Base-by-base conservation (phyloP, 192 early-diverging fungal species). In the Coemansia sp. region DNA sequence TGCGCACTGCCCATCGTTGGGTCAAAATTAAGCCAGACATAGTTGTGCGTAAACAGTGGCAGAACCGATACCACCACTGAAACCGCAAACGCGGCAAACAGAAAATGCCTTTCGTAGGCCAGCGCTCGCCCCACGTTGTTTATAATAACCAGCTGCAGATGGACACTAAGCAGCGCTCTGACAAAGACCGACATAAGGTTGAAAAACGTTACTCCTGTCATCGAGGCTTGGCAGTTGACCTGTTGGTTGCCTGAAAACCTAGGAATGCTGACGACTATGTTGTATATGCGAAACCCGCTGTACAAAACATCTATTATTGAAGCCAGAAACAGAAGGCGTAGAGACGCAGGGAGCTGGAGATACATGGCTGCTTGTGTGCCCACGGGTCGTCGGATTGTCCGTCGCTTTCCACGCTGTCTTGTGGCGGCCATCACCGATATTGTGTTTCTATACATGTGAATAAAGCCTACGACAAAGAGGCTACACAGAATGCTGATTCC, bases 311-410 rank as follows among this genome's bases (percentile, higher is more conserved):
- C 79, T 41, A 81, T 72, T 3, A 74, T 74, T 0, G 79, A 81
- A 1, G 79, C 79, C 17, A 81, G 64, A 73, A 81, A 76, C 41
- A 81, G 17, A 22, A 81, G 68, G 11, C 79, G 70, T 51, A 81
- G 58, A 12, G 79, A 69, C 14, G 71, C 74, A 0, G 79, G 79
- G 22, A 81, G 71, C 54, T 69, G 70, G 20, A 80, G 70, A 33
- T 80, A 80, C 78, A 75, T 72, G 37, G 58, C 67, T 60, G 78
- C 78, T 60, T 75, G 78, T 18, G 78, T 80, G 2, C 78, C 78
- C 8, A 72, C 59, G 4, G 78, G 78, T 32, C 70, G 73, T 34
- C 74, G 52, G 34, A 75, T 60, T 18, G 70, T 74, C 36, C 73
- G 72, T 54, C 73, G 73, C n/a, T 39, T 51, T 20, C 62, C 61